Base-by-base conservation (phyloP, 169 alveolate genomes). In the Besnoitia besnoiti region DNA sequence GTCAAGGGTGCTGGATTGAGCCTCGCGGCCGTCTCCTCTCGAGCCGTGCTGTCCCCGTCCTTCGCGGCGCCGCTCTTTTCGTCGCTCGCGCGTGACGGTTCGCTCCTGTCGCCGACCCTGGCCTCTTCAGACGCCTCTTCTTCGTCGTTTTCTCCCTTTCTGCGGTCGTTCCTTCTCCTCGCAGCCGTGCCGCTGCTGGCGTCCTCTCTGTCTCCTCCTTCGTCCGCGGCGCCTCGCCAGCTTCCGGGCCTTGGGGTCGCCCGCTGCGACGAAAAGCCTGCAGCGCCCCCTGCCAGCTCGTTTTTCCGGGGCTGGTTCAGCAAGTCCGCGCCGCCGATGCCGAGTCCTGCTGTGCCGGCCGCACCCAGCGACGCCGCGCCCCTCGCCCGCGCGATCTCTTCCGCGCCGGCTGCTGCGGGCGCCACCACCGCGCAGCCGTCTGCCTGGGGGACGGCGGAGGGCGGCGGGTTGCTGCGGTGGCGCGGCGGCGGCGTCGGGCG, bases 401-500 rank as follows among this genome's bases (percentile, higher is more conserved):
- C n/a, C 33, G 67, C 67, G 5, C 55, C 55, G 14, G 55, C 67
- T 55, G 12, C 30, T 16, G 30, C 67, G 67, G 67, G n/a, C n/a
- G n/a, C n/a, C n/a, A n/a, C n/a, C n/a, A n/a, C n/a, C n/a, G n/a
- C n/a, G n/a, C n/a, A n/a, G n/a, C n/a, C 67, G 5, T 55, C 67
- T 55, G 12, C 30, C 33, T 55, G 82, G 46, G 55, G 87, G 2
- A 77, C 33, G n/a, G 87, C 30, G 37, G 87, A 27, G 16, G 61
- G 87, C 33, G 87, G 87, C 30, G 61, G 61, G 59, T 8, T 40
- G 50, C n/a, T 77, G 30, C 87, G 50, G 35, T 77, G 87, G 87
- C 37, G 87, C 2, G 87, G 87, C 55, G 87, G 87, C 2, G 87
- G 61, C 27, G 87, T 77, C 8, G 87, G 87, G 61, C 49, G 87